Evolutionary conservation across 2,329 filamentous ascomycete species (phyloP), one percentile per base, ranked within the genome.

Genomic region (Didymella sp.): DNA sequence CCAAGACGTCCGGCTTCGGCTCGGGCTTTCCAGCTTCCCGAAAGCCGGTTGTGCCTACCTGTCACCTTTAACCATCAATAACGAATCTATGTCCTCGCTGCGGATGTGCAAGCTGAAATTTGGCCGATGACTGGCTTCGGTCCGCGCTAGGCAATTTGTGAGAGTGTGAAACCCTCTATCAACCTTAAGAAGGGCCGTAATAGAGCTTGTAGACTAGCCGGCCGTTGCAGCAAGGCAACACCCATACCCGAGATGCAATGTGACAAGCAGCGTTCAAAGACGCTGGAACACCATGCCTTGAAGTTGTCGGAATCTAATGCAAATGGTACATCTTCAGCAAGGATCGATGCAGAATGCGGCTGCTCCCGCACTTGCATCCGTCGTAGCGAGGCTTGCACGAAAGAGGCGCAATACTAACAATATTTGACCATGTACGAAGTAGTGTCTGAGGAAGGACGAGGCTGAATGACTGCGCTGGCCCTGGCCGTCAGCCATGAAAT

Each of bases 311-410:
- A 15, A 28, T 13, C 22, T 12, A 25, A 40, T 33, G 25, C 31
- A 28, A 22, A 28, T 40, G 28, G 21, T 30, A 50, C 48, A 38
- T 21, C 58, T 57, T 37, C 27, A 59, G 58, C 54, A 60, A 50
- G 31, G 49, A 56, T 56, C n/a, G 51, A 61, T 61, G 43, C 45
- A 54, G 41, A n/a, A 24, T 3, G 46, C 46, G 52, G 52, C 45
- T 45, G 46, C 52, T 56, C 52, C 52, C 52, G 52, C 41, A 13
- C 31, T 37, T 9, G 43, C 44, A 42, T 24, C 6, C 4, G 27
- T 38, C n/a, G 15, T 11, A 40, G 43, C 38, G 44, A 38, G 37
- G 17, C 33, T 37, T 49, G 43, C 22, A 49, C 37, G 17, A 15
- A 37, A 31, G 27, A 50, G 22, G 52, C 21, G 33, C 31, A 25